A percentile compares a stretch with the other conserved stretches of the same genome.
Evolutionary conservation across 2,329 filamentous ascomycete genomes (phyloP).

Genomic region (Clonostachys sp.): DNA sequence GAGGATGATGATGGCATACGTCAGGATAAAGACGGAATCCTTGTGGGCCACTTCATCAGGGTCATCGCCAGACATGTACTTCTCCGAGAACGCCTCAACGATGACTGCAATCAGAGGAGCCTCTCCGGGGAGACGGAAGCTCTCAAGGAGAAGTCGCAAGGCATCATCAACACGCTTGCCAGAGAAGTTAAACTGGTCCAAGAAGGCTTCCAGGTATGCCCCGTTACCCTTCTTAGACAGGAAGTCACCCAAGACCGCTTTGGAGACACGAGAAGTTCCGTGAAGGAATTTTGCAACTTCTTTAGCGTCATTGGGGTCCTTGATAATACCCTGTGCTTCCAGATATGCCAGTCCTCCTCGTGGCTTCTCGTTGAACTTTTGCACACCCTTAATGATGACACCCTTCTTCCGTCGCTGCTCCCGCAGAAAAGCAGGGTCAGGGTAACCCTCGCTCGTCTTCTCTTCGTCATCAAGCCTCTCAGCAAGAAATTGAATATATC

Average conservation of each 20-base stretch:
- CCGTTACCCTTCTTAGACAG: constrained; percentile 90
- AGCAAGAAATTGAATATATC: constrained; percentile 87
- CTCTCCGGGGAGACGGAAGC: constrained; percentile 92
- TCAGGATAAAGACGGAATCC: constrained; percentile 85
- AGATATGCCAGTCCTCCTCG: constrained; percentile 86
- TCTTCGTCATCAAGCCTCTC: constrained; percentile 76
- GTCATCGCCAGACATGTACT: constrained; percentile 68
- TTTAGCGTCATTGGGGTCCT: constrained; percentile 67
- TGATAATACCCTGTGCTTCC: constrained; percentile 79
- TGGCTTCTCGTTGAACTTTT: constrained; percentile 92
- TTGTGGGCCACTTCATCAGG: constrained; percentile 76
- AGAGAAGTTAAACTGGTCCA: constrained; percentile 82
- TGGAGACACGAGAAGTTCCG: constrained; percentile 83
- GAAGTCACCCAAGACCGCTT: constrained; percentile 87
- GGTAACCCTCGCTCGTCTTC: constrained; percentile 57
- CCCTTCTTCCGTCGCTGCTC: constrained; percentile 77
- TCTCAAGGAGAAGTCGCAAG: constrained; percentile 77
- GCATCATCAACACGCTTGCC: constrained; percentile 89
- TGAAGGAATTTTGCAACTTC: constrained; percentile 83
- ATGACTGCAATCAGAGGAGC: constrained; percentile 91
- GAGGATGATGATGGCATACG: constrained; percentile 95
- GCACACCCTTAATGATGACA: constrained; percentile 80
- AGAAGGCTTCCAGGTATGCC: constrained; percentile 75
- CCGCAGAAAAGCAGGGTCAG: constrained; percentile 59
- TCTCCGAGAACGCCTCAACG: constrained; percentile 79